Evolutionary conservation across 1,284 basidiomycete genomes (phyloP), one percentile per base, ranked within the genome.

Genomic region (Boletus hoseneyae): DNA sequence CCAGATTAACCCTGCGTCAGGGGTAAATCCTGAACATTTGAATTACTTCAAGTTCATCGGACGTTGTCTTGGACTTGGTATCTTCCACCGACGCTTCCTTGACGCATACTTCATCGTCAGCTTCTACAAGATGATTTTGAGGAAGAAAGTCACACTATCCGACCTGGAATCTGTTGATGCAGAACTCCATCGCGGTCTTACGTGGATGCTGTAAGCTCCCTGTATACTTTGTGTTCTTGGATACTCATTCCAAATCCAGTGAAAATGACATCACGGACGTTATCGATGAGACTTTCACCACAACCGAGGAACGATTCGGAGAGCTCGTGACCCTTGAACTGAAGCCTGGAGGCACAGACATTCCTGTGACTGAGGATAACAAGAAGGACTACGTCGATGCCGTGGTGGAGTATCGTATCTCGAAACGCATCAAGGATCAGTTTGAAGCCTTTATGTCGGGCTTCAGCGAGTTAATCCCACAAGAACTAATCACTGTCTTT

Each of bases 41-140:
- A 96, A 96, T 74, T 97, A 96, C 74, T 96, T 97, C 85, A 96
- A 95, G 73, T 97, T 97, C 66, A 96, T 97, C 58, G 93, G 94
- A 13, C 84, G 94, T 48, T 90, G 88, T 54, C 77, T 97, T 43
- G 93, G 93, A 45, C 77, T 97, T 33, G 93, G 90, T 57, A 96
- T 97, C 67, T 97, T 97, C 83, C 93, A 97, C 68, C 83, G 94
- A 56, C 86, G 93, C 19, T 97, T 97, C 83, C 74, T 97, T 56
- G 93, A 97, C 62, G 93, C 93, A 29, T 96, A 96, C 78, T 97
- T 97, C 64, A 95, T 97, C 57, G 90, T 93, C 63, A 92, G 89
- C 61, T 95, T 97, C 75, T 97, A 97, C 80, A 97, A 97, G 76
- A 97, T 97, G 93, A 95, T 94, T 49, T 65, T 94, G 62, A 90